Conservation (phyloP, 1,139 yeast genomes). For the Yamadazyma oceani region DNA sequence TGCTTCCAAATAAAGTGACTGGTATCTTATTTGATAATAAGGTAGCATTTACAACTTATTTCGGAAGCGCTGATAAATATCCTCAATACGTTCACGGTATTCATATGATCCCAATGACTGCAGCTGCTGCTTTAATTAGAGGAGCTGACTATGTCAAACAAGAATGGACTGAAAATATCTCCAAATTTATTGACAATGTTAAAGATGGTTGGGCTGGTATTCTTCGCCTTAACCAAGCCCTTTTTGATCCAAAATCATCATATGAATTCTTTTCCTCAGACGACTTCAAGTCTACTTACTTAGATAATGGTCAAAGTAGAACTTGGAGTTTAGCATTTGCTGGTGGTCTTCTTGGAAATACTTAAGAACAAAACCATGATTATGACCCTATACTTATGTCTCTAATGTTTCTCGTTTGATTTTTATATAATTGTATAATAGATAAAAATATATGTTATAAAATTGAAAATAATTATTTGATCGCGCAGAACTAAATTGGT, state of each 20-base stretch:
- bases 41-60: conserved; percentile 75
- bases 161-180: conserved; percentile 71
- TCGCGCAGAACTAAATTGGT: neutral
- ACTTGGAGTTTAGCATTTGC: conserved; percentile 87
- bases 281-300: conserved; percentile 31
- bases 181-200: conserved; percentile 51
- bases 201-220: conserved; percentile 89
- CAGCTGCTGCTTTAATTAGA: conserved; percentile 77
- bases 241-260: conserved; percentile 65
- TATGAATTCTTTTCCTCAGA: conserved; percentile 63
- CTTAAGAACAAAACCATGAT: conserved; percentile 3
- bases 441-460: neutral
- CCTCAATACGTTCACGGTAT: conserved; percentile 91
- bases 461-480: too few species aligned
- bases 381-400: neutral
- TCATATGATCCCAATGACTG: conserved; percentile 86
- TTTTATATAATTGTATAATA: neutral
- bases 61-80: conserved; percentile 42
- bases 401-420: neutral
- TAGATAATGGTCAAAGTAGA: conserved; percentile 86
- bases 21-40: conserved; percentile 87
- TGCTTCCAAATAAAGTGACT: conserved; percentile 64
- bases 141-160: conserved; percentile 65
- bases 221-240: conserved; percentile 73
- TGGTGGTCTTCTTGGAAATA: conserved; percentile 43